These are phyloP conservation scores for Coemansia sp. DNA, from an alignment of 192 early-diverging fungal species.

Conservation along the genomic window DNA sequence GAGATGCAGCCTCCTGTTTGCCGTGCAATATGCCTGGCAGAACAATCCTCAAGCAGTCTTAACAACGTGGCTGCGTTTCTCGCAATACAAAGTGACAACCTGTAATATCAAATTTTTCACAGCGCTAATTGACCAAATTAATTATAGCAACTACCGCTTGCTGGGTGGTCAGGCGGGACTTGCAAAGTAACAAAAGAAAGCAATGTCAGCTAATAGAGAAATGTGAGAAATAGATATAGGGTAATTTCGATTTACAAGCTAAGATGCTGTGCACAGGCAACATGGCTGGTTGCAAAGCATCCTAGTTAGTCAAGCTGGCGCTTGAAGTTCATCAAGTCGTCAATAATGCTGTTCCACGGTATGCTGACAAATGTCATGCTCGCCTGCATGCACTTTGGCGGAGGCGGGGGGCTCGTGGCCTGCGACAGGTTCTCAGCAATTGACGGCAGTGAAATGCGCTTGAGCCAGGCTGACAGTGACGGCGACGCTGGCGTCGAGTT, in stretches of 20 bases:
- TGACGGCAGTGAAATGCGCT: conserved; percentile 57
- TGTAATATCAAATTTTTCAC: not conserved
- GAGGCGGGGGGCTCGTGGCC: conserved; percentile 53
- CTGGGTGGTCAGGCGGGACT: conserved; percentile 3
- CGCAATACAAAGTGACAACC: not conserved
- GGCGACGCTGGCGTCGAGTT: conserved; percentile 53
- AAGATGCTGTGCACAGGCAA: not conserved
- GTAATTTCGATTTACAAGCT: conserved; percentile 14
- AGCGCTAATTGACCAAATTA: not conserved
- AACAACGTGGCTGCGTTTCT: not conserved
- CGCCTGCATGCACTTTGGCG: conserved; percentile 72
- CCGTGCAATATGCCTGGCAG: not conserved
- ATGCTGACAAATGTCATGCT: conserved; percentile 93
- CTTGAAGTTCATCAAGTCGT: conserved; percentile 53
- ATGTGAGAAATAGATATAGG: not conserved
- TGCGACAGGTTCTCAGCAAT: conserved; percentile 56
- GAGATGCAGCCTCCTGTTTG: not conserved
- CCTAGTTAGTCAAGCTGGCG: conserved; percentile 45
- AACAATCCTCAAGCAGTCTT: not conserved
- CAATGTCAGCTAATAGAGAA: no score
- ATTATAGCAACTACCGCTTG: not conserved
- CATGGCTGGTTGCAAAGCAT: not conserved
- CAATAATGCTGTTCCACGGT: conserved; percentile 84
- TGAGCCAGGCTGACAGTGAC: conserved; percentile 52
- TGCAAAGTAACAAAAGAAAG: not conserved